phyloP scores from a whole-genome alignment of 495 filamentous ascomycete species.

The Aspergillus affinis region DNA sequence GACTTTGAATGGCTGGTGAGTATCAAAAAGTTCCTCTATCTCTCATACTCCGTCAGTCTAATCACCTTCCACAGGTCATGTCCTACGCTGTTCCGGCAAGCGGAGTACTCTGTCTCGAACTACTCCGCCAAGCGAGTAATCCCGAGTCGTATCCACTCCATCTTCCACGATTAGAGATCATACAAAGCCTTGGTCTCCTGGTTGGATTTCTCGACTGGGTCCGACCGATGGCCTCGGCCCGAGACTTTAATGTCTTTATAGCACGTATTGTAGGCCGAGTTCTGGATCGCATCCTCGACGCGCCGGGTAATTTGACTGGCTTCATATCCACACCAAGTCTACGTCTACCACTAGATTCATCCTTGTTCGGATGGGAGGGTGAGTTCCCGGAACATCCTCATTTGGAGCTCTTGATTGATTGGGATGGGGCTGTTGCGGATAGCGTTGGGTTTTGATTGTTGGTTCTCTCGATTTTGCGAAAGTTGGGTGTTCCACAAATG shows the following conservation, averaged over 20 bases:
- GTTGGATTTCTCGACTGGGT: slow-evolving; percentile 10
- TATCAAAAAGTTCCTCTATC: not conserved
- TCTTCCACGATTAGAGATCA: slow-evolving; percentile 5
- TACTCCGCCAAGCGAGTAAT: slow-evolving; percentile 7
- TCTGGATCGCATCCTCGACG: slow-evolving; percentile 9
- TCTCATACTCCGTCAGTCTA: not conserved
- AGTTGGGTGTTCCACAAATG: not conserved
- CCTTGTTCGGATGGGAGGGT: not conserved
- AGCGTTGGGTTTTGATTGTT: too few species aligned
- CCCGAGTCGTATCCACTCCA: slow-evolving; percentile 2
- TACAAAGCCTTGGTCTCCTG: slow-evolving; percentile 7
- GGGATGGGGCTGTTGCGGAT: slow-evolving; percentile 1
- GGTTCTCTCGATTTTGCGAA: too few species aligned
- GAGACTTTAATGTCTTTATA: not conserved
- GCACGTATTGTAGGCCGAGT: slow-evolving; percentile 1
- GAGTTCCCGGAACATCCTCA: not conserved
- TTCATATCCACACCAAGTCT: not conserved
- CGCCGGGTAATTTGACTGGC: not conserved
- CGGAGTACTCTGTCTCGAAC: slow-evolving; percentile 12
- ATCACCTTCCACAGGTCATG: slow-evolving; percentile 2
- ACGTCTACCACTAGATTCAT: not conserved
- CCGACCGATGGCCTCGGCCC: not conserved
- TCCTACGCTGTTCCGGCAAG: slow-evolving; percentile 9
- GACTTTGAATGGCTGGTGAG: slow-evolving; percentile 13
- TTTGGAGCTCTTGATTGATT: slow-evolving; percentile 7